Evolutionary conservation across 805 yeast species (phyloP).

Genomic region (Lipomyces yamadae): DNA sequence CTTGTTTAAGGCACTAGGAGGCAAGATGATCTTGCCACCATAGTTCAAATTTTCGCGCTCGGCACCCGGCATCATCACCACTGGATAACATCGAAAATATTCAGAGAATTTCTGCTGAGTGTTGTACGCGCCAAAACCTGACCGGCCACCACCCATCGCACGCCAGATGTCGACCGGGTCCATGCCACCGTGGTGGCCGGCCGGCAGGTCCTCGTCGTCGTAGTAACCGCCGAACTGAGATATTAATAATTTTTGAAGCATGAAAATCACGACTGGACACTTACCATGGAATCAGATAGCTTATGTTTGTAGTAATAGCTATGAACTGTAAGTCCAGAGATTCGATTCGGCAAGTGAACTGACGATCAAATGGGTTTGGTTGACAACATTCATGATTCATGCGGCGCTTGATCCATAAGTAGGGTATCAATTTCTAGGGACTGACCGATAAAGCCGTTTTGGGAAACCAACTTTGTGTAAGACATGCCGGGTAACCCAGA

Average conservation of each 20-base stretch:
- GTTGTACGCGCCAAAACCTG: slow-evolving; percentile 13
- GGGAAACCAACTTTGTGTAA: too few species aligned
- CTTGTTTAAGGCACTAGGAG: slow-evolving; percentile 88
- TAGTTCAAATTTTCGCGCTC: slow-evolving; percentile 72
- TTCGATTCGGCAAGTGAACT: not conserved
- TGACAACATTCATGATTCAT: too few species aligned
- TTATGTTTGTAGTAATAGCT: not conserved
- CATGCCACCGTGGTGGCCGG: slow-evolving; percentile 20
- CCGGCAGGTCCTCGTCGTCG: slow-evolving; percentile 32
- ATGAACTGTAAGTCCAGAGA: not conserved
- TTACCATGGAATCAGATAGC: not conserved
- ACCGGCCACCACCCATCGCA: slow-evolving; percentile 17
- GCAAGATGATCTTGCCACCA: slow-evolving; percentile 95
- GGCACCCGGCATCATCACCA: slow-evolving; percentile 83
- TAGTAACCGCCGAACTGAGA: slow-evolving; percentile 30
- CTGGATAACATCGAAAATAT: slow-evolving; percentile 89
- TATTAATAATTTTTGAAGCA: not conserved
- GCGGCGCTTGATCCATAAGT: too few species aligned
- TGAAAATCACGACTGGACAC: not conserved
- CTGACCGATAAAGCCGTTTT: too few species aligned
- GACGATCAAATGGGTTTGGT: not conserved
- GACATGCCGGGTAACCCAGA: too few species aligned
- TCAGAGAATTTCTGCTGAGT: slow-evolving; percentile 66
- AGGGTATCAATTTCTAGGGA: too few species aligned
- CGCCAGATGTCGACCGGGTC: slow-evolving; percentile 16